phyloP scores from a whole-genome alignment of 2,329 filamentous ascomycete species.

The Fusarium duplospermum region DNA sequence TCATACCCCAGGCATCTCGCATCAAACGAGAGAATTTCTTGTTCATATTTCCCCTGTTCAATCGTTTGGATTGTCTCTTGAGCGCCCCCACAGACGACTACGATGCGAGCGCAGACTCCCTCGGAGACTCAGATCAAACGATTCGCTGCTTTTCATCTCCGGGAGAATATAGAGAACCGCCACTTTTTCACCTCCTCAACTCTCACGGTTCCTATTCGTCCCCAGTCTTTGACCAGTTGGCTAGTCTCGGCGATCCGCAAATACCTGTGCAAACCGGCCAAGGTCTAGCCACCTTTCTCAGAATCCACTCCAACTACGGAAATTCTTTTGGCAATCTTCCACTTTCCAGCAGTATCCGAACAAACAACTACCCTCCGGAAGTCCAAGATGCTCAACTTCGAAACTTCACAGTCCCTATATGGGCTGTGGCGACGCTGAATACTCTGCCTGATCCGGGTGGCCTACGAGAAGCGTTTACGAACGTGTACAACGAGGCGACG shows the following conservation, averaged over 20 bases:
- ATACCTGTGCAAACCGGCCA: background rate
- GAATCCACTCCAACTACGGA: background rate
- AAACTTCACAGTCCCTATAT: background rate
- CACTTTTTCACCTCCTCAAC: background rate
- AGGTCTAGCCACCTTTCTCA: rapidly evolving
- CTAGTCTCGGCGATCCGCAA: background rate
- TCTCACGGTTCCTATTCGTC: background rate
- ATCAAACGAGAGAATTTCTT: background rate
- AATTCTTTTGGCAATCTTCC: slow-evolving; percentile 18
- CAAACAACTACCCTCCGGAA: background rate
- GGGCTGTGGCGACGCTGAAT: slow-evolving; percentile 14
- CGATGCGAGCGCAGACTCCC: rapidly evolving
- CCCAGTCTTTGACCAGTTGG: no score
- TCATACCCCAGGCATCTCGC: background rate
- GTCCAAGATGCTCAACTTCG: slow-evolving; percentile 12
- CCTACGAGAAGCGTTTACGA: slow-evolving; percentile 2
- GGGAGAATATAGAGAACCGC: rapidly evolving
- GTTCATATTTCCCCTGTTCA: background rate
- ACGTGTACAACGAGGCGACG: background rate
- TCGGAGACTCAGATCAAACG: background rate
- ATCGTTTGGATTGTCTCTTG: background rate
- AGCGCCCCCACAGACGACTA: background rate
- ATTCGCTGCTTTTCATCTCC: background rate
- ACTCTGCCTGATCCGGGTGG: slow-evolving; percentile 3
- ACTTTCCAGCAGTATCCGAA: background rate